Evolutionary conservation across 371 early-diverging fungal genomes (phyloP).

Genomic region (Mucor circinelloides): DNA sequence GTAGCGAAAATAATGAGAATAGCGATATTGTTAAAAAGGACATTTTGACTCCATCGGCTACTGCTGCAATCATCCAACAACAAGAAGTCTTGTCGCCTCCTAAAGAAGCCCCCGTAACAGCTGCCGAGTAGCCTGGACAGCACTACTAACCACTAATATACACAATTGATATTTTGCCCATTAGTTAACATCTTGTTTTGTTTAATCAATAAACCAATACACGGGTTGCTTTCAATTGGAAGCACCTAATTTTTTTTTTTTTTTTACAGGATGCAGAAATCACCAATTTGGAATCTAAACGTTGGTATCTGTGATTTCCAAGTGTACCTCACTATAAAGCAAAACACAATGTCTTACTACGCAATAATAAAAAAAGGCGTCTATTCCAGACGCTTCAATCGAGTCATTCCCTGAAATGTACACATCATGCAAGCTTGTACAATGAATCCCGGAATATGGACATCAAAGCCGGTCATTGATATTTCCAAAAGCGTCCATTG

Average conservation of each 20-base stretch:
- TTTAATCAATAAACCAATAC: background rate
- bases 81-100: background rate
- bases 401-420: no score
- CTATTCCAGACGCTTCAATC: no score
- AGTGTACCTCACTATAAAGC: no score
- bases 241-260: background rate
- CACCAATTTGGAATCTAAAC: no score
- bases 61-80: background rate
- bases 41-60: background rate
- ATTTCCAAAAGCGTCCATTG: no score
- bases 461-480: no score
- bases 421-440: no score
- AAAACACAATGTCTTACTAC: no score
- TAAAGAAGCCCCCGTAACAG: background rate
- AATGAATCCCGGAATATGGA: no score
- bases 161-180: background rate
- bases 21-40: background rate
- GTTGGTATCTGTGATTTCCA: no score
- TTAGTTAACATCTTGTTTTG: background rate
- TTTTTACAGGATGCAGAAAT: no score
- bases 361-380: no score
- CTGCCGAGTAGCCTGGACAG: background rate
- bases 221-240: background rate
- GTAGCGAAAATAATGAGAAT: background rate
- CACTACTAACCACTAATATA: background rate